Evolutionary conservation across 805 yeast genomes (phyloP).

Genomic region (Candida coleopterorum): DNA sequence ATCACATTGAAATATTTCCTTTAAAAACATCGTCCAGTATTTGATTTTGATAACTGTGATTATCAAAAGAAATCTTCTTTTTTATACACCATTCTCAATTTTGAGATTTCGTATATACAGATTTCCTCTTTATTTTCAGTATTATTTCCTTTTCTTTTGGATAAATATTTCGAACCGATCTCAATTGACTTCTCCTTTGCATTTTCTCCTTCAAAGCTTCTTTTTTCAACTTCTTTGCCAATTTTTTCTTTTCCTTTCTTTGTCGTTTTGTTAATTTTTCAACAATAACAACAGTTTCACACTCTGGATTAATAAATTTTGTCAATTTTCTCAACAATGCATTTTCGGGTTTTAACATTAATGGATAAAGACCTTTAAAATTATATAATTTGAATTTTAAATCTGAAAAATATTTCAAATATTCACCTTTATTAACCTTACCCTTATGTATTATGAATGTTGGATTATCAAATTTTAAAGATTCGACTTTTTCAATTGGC

Average conservation of each 20-base stretch:
- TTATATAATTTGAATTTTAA: not conserved
- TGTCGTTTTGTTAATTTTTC: not conserved
- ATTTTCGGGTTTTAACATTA: not conserved
- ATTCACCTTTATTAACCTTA: not conserved
- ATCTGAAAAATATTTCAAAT: not conserved
- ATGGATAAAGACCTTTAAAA: not conserved
- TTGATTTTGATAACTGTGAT: too few species aligned
- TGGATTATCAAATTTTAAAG: not conserved
- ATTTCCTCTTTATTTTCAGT: too few species aligned
- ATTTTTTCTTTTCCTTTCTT: not conserved
- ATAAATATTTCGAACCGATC: too few species aligned
- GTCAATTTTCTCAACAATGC: not conserved
- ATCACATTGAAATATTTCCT: too few species aligned
- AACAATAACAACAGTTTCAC: not conserved
- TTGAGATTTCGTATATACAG: too few species aligned
- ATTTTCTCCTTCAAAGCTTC: not conserved
- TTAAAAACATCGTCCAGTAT: too few species aligned
- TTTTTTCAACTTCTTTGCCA: not conserved
- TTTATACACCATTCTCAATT: too few species aligned
- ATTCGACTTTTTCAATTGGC: conserved; percentile 12
- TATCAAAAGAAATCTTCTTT: too few species aligned
- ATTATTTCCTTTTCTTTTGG: too few species aligned
- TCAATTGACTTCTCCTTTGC: not conserved
- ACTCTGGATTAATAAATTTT: not conserved
- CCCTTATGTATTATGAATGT: not conserved